Base-by-base conservation (phyloP, 345 rosid genomes). In the Pseudoturritis turrita region DNA sequence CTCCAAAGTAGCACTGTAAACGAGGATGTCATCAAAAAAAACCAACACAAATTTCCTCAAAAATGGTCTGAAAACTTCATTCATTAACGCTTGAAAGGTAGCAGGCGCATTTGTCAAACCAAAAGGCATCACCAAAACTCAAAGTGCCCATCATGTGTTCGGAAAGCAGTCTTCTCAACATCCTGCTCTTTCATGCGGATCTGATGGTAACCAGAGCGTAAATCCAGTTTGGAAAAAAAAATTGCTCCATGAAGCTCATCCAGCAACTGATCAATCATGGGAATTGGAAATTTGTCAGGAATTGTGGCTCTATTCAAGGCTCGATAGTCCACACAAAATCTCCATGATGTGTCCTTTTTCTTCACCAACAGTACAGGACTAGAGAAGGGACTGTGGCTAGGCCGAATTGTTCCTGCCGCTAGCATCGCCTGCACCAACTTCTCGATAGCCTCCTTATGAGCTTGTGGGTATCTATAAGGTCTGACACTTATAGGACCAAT, bases 361-460 rank as follows among this genome's bases (percentile, higher is more conserved):
- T 11, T 11, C 2, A 35, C 39, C 3, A 35, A 2, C 12, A 35
- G 11, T 0, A 35, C 39, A 0, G 13, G 39, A 2, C 39, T 35
- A 0, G 39, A 35, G 3, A 35, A 35, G 0, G 39, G 39, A 3
- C 39, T 35, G 0, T 12, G 3, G 13, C 39, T 35, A 0, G 3
- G 0, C 1, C 39, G 1, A 0, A 35, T 35, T 0, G 10, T 35
- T 2, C 4, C 39, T 0, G 39, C 3, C 0, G 2, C 12, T 10
- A 35, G 3, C 13, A 35, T 35, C 0, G 9, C 13, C 10, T 3
- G 0, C 13, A 37, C 43, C 43, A 37, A 10, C 11, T 11, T 37
- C 13, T 37, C n/a, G 10, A 35, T 35, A 7, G 8, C 39, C 1
- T 7, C 11, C 2, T 35, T 35, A 0, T 10, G 6, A 7, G 41